Percentiles rank a stretch among this genome's conserved stretches.
Conservation (phyloP, 805 yeast genomes). For the Tetrapisispora pingtungensis region DNA sequence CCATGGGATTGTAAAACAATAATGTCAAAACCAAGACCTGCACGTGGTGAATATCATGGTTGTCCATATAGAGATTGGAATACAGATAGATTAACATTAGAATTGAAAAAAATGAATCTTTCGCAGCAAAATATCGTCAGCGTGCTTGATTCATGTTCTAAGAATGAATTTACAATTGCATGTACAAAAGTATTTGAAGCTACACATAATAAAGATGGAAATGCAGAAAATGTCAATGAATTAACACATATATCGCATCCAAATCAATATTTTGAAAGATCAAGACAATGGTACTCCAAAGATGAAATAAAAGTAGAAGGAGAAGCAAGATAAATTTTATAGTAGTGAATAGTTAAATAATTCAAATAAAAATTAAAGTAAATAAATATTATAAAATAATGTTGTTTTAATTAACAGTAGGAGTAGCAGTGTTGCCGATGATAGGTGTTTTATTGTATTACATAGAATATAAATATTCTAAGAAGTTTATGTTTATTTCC, state of each 20-base stretch:
- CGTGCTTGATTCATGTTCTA: conserved; percentile 56
- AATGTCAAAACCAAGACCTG: conserved; percentile 59
- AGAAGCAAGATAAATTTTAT: not conserved
- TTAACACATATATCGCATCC: conserved; percentile 73
- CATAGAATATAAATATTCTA: no score
- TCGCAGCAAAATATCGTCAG: conserved; percentile 39
- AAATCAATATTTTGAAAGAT: conserved; percentile 74
- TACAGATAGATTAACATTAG: conserved; percentile 48
- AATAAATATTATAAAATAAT: no score
- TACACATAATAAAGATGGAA: conserved; percentile 31
- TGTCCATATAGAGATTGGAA: conserved; percentile 82
- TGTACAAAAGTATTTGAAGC: conserved; percentile 83
- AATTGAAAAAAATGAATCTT: conserved; percentile 40
- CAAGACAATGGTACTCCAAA: conserved; percentile 34
- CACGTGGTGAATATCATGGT: conserved; percentile 68
- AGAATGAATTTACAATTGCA: conserved; percentile 71
- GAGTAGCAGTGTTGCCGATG: no score
- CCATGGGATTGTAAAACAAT: conserved; percentile 83
- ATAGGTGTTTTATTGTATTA: no score
- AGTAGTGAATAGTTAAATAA: no score
- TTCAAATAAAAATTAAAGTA: no score
- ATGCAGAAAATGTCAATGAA: conserved; percentile 32
- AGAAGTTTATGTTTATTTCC: no score
- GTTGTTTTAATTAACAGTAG: no score
- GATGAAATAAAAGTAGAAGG: not conserved